These are phyloP conservation scores for Chlorella sp. DNA, from an alignment of 139 green algal species.

Conservation along the genomic window DNA sequence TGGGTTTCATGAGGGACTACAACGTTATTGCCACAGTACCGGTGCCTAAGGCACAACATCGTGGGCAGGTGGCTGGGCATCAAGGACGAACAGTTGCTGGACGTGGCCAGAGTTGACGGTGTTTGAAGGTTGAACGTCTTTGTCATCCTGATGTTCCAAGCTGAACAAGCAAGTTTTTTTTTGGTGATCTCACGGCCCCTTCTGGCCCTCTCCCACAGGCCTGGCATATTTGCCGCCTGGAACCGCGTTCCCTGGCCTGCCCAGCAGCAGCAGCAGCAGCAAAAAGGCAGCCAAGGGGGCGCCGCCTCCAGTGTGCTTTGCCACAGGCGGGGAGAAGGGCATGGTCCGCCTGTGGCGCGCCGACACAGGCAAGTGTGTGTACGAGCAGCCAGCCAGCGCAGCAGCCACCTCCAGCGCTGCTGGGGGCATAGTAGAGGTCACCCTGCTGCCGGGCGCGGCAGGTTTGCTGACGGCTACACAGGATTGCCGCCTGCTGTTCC, in stretches of 20 bases:
- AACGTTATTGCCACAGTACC: too few relatives aligned
- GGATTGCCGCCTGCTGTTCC: constrained; percentile 83
- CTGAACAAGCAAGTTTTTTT: too few relatives aligned
- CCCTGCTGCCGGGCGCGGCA: constrained; percentile 55
- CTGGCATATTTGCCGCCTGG: constrained; percentile 44
- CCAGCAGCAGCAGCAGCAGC: constrained; percentile 8
- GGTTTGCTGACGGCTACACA: constrained; percentile 76
- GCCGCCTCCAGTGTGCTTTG: constrained; percentile 67
- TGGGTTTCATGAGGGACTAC: too few relatives aligned
- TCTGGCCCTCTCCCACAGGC: constrained; percentile 20
- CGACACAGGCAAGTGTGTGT: constrained; percentile 71
- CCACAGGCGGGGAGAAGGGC: constrained; percentile 85
- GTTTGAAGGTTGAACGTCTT: too few relatives aligned
- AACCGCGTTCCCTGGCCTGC: constrained; percentile 57
- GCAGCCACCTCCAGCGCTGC: constrained; percentile 43
- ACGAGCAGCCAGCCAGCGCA: constrained; percentile 47
- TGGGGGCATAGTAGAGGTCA: constrained; percentile 66
- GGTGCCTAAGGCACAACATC: too few relatives aligned
- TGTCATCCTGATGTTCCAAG: too few relatives aligned
- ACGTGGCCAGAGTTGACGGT: too few relatives aligned
- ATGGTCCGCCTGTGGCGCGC: constrained; percentile 75
- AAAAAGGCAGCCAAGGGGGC: constrained; percentile 3
- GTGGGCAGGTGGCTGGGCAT: too few relatives aligned
- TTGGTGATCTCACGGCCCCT: background rate
- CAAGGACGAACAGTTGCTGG: too few relatives aligned